These are phyloP conservation scores for Ceratobasidium sp. DNA, from an alignment of 1,284 basidiomycete genomes.

Conservation along the genomic window DNA sequence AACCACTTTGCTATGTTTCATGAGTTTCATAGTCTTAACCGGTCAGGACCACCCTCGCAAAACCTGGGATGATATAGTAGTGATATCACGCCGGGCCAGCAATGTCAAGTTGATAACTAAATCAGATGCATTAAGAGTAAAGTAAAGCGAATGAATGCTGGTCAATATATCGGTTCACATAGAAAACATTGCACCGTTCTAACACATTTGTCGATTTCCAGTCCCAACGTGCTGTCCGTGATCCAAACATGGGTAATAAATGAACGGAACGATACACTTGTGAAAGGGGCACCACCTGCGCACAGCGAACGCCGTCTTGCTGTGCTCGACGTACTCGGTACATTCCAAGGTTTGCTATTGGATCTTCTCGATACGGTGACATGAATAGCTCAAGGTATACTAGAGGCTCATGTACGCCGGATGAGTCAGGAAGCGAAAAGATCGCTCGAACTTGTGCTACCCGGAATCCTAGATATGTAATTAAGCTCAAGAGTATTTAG, in stretches of 20 bases:
- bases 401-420: neutral
- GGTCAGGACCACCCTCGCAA: too few species aligned
- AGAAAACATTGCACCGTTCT: neutral
- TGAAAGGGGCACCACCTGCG: neutral
- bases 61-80: too few species aligned
- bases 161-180: neutral
- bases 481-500: neutral
- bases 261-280: neutral
- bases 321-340: neutral
- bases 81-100: too few species aligned
- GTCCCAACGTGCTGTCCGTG: too few species aligned
- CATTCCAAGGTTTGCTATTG: neutral
- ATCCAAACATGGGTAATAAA: neutral
- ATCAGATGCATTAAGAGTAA: too few species aligned
- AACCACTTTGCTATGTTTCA: too few species aligned
- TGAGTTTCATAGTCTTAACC: too few species aligned
- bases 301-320: neutral
- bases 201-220: neutral
- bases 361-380: neutral
- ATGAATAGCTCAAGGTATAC: neutral
- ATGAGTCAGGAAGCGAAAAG: slow-evolving; percentile 19
- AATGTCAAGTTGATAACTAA: too few species aligned
- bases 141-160: too few species aligned
- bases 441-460: slow-evolving; percentile 31
- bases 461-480: neutral